A percentile compares a stretch with the other conserved stretches of the same genome.
These are phyloP conservation scores for Hypericum perforatum DNA, from an alignment of 345 rosid species.

Conservation along the genomic window DNA sequence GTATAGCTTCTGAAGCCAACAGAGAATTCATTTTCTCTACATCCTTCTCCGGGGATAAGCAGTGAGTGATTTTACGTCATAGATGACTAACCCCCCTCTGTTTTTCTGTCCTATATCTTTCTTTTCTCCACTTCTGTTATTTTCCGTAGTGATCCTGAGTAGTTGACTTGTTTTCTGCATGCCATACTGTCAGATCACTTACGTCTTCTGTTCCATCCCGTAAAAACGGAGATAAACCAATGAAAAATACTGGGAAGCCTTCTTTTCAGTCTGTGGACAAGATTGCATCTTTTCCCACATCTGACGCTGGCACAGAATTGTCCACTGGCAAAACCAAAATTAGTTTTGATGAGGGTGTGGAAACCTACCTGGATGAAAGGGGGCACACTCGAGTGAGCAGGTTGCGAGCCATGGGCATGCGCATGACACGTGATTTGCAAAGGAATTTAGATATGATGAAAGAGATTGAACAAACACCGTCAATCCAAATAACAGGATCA, in stretches of 20 bases:
- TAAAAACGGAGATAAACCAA: constrained; percentile 31
- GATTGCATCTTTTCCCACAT: constrained; percentile 23
- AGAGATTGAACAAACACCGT: constrained; percentile 44
- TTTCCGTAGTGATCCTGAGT: not conserved
- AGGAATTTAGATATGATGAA: constrained; percentile 90
- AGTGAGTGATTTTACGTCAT: constrained; percentile 36
- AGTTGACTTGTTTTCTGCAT: not conserved
- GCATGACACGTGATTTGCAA: constrained; percentile 91
- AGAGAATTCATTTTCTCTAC: constrained; percentile 90
- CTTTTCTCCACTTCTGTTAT: not conserved
- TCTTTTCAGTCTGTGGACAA: constrained; percentile 24
- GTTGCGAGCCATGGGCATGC: constrained; percentile 84
- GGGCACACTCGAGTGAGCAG: constrained; percentile 65
- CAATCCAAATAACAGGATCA: constrained; percentile 12
- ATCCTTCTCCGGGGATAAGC: constrained; percentile 79
- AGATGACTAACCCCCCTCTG: constrained; percentile 1
- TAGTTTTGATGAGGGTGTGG: constrained; percentile 48
- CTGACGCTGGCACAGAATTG: constrained; percentile 29
- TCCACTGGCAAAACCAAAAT: constrained; percentile 26
- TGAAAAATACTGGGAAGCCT: constrained; percentile 17
- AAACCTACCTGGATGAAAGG: constrained; percentile 74
- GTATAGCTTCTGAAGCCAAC: constrained; percentile 94
- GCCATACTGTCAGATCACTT: constrained; percentile 41
- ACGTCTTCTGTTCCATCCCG: constrained; percentile 37
- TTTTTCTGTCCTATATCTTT: constrained; percentile 6